A percentile compares a stretch with the other conserved stretches of the same genome.
These are phyloP conservation scores for Furcasterigmium sp. DNA, from an alignment of 2,329 filamentous ascomycete species.

Conservation along the genomic window DNA sequence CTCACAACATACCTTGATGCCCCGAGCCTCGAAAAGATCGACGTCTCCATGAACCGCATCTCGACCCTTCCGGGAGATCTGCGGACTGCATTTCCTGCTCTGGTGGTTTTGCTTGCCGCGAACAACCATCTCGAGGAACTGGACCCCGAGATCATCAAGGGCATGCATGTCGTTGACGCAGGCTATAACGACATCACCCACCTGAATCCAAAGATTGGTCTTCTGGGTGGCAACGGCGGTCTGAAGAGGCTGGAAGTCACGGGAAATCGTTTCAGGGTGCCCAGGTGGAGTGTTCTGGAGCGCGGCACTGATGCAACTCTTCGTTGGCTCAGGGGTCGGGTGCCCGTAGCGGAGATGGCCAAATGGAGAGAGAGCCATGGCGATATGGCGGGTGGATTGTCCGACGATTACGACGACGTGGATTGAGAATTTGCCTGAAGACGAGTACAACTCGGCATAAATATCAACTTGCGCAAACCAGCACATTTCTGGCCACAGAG, in stretches of 20 bases:
- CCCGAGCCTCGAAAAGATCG: constrained; percentile 68
- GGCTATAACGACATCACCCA: constrained; percentile 82
- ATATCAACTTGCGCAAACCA: too few species aligned
- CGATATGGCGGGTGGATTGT: constrained; percentile 20
- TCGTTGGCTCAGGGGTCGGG: constrained; percentile 72
- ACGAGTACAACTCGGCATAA: too few species aligned
- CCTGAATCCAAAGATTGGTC: constrained; percentile 73
- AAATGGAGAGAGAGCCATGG: constrained; percentile 46
- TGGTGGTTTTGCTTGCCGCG: constrained; percentile 65
- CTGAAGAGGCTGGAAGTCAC: constrained; percentile 67
- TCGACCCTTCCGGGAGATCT: constrained; percentile 60
- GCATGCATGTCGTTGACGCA: constrained; percentile 71
- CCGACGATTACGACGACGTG: constrained; percentile 14
- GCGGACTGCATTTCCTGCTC: constrained; percentile 60
- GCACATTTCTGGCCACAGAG: too few species aligned
- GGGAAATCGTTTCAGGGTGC: constrained; percentile 85
- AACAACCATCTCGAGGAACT: constrained; percentile 77
- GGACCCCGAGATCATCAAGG: constrained; percentile 66
- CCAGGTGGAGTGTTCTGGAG: constrained; percentile 76
- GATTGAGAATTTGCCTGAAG: background rate
- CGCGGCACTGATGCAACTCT: constrained; percentile 83
- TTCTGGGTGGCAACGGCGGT: constrained; percentile 60
- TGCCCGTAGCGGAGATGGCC: constrained; percentile 57
- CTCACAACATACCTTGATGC: constrained; percentile 65
- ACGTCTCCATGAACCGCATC: constrained; percentile 80